Evolutionary conservation across 2,329 filamentous ascomycete species (phyloP), one percentile per base, ranked within the genome.

Genomic region (Fusarium veterinarium): DNA sequence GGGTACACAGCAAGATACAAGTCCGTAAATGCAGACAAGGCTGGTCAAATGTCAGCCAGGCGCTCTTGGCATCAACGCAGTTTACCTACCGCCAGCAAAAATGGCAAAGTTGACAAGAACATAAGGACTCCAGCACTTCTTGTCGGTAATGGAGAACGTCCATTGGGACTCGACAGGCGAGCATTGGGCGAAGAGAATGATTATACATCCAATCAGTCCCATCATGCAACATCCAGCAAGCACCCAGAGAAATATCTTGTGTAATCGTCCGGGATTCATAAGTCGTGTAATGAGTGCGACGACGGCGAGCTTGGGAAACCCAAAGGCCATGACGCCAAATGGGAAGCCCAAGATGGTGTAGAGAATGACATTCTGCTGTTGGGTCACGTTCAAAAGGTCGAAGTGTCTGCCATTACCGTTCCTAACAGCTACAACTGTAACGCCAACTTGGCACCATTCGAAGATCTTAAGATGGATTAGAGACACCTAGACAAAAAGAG

Each of bases 171-270:
- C 45, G 6, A 73, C 64, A 0, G 85, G 85, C 4, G 75, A 76
- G 73, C 86, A 87, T 64, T 83, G 83, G 2, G 80, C 82, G 42
- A 85, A 83, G 3, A 85, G 70, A 10, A 86, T 78, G 20, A 84
- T 67, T 23, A 86, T 79, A 45, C 79, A 83, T 12, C 78, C 77
- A 2, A 81, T 61, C 12, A 83, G 74, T 5, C 79, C 76, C 14
- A 80, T 38, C 14, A 80, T 69, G 28, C 79, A 81, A 10, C 77
- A 38, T 8, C 73, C 71, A 3, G 78, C 78, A 30, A 86, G 60
- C 1, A 45, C 28, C 83, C 83, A 85, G 23, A 85, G 76, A 53
- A 84, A 74, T 8, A 76, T 72, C 19, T 42, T 68, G 60, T 85
- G 83, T 13, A 55, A 37, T 23, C 64, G 69, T 31, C 77, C 75